Evolutionary conservation across 2,329 filamentous ascomycete species (phyloP), one percentile per base, ranked within the genome.

Genomic region (Neocucurbitaria cava): DNA sequence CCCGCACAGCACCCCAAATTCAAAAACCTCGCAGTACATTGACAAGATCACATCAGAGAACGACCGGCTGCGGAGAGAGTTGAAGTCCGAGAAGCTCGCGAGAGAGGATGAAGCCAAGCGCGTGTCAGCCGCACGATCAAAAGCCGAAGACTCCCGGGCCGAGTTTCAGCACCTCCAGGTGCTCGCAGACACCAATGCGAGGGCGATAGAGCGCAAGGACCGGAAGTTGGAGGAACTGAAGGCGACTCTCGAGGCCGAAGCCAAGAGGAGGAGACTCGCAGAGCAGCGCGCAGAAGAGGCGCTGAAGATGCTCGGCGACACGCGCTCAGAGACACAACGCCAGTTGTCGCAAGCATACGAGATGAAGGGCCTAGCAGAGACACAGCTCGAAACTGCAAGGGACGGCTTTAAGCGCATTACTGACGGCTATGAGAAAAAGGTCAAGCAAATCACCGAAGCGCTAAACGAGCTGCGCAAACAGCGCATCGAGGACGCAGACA

Each of bases 31-130:
- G 4, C 72, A 75, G 31, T 74, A 74, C 58, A 94, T 95, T 74
- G 91, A 95, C 76, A 86, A 87, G 69, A 83, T 95, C 49, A 90
- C 92, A 70, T 87, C 88, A 48, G 90, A 94, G 70, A 92, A 92
- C 64, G 90, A 94, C 68, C 83, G 87, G 36, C 80, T 94, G 41
- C 90, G 90, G 65, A 84, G 90, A 47, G 90, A 94, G 59, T 68
- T 81, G 39, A 75, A 74, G 28, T 73, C 76, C 2, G 76, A 80
- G 56, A 70, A 74, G 46, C 66, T 77, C 17, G 76, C 75, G 41
- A 83, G 88, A 40, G 89, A 92, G 54, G 90, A 92, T 67, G 83
- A 88, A n/a, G 85, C 86, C 63, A 86, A 89, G 70, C 83, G 85
- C 4, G 83, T 88, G 10, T 86, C 85, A 57, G 81, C 90, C 59